These are phyloP conservation scores for Suhomyces vadensis DNA, from an alignment of 805 yeast genomes.

Conservation along the genomic window DNA sequence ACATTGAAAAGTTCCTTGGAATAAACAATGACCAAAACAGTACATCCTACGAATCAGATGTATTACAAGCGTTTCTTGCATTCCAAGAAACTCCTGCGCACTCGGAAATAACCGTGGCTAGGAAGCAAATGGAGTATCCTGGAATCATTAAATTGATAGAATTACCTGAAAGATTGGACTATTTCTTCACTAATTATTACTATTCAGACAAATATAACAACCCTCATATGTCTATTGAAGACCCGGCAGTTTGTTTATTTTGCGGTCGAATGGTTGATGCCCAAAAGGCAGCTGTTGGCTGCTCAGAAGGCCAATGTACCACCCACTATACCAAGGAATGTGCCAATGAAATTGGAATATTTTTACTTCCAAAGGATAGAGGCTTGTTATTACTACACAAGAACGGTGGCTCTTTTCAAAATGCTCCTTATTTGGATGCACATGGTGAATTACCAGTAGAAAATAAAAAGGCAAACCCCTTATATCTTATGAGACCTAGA, in stretches of 20 bases:
- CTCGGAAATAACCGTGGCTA: slow-evolving; percentile 14
- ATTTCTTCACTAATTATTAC: slow-evolving; percentile 61
- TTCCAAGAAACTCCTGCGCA: slow-evolving; percentile 11
- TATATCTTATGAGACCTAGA: slow-evolving; percentile 58
- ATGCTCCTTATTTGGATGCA: slow-evolving; percentile 79
- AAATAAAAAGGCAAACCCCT: slow-evolving; percentile 68
- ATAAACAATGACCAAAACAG: slow-evolving; percentile 5
- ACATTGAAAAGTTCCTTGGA: neutral
- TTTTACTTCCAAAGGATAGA: slow-evolving; percentile 68
- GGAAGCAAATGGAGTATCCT: slow-evolving; percentile 55
- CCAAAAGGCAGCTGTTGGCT: slow-evolving; percentile 62
- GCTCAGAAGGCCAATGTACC: slow-evolving; percentile 73
- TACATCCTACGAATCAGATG: slow-evolving; percentile 23
- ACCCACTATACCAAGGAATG: slow-evolving; percentile 67
- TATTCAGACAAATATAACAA: slow-evolving; percentile 45
- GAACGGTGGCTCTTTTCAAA: slow-evolving; percentile 79
- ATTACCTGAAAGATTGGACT: slow-evolving; percentile 67
- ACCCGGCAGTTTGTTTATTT: slow-evolving; percentile 84
- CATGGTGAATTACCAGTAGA: slow-evolving; percentile 87
- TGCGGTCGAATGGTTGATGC: slow-evolving; percentile 71
- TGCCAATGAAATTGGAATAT: slow-evolving; percentile 66
- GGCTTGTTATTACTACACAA: slow-evolving; percentile 62
- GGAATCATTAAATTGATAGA: slow-evolving; percentile 59
- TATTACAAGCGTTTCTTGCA: slow-evolving; percentile 23
- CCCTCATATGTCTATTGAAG: slow-evolving; percentile 46